Percentiles rank a stretch among this genome's conserved stretches.
Conservation (phyloP, 768 basidiomycete species). For the Boletellus sp. region DNA sequence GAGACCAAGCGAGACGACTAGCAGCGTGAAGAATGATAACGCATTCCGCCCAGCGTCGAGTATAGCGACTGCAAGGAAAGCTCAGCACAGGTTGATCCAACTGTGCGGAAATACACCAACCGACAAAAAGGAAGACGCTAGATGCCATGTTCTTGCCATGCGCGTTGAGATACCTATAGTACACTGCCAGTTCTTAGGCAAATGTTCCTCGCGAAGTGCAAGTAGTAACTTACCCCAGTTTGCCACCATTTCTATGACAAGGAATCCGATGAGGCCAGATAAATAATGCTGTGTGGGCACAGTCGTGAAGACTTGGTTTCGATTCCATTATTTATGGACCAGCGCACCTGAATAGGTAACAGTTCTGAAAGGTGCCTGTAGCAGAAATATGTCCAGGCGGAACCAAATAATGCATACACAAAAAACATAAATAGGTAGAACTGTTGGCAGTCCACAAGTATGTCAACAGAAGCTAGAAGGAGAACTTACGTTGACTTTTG, state of each 20-base stretch:
- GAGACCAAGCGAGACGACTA: constrained; percentile 88
- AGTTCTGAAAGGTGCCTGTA: constrained; percentile 78
- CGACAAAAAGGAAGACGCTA: constrained; percentile 89
- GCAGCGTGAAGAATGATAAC: constrained; percentile 90
- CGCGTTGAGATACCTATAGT: constrained; percentile 93
- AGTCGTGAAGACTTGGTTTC: constrained; percentile 1
- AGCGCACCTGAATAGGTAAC: constrained; percentile 77
- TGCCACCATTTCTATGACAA: constrained; percentile 92
- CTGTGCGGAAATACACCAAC: constrained; percentile 38
- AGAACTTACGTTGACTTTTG: constrained; percentile 86
- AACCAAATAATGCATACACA: constrained; percentile 66
- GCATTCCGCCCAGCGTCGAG: constrained; percentile 93
- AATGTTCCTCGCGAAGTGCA: constrained; percentile 1
- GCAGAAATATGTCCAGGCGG: constrained; percentile 80
- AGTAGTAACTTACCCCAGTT: constrained; percentile 63
- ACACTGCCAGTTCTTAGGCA: constrained; percentile 45
- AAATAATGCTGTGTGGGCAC: constrained; percentile 71
- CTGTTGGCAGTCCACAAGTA: constrained; percentile 35
- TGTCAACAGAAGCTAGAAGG: background rate
- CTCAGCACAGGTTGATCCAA: background rate
- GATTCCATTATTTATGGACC: background rate
- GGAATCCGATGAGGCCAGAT: constrained; percentile 78
- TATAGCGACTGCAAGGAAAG: constrained; percentile 66
- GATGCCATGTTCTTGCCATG: constrained; percentile 72
- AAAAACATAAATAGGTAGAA: constrained; percentile 87